Percentiles rank a stretch among this genome's conserved stretches.
Evolutionary conservation across 176 grass and related monocot genomes (phyloP).

Genomic region (Avena insularis): DNA sequence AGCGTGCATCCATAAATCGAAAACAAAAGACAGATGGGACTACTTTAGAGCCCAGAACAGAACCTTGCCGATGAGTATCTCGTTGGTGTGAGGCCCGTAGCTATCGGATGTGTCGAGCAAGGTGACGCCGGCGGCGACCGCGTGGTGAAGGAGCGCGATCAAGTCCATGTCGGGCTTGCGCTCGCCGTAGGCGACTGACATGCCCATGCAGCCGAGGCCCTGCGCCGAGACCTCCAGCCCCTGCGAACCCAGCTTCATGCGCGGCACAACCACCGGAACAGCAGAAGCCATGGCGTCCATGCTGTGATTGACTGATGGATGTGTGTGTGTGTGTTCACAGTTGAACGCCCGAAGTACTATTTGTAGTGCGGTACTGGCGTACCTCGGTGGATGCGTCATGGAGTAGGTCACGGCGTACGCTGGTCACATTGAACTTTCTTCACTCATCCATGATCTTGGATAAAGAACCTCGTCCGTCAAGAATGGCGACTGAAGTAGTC

Average conservation of each 20-base stretch:
- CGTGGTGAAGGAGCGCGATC: conserved; percentile 73
- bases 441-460: too few relatives aligned
- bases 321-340: too few relatives aligned
- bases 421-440: too few relatives aligned
- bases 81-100: conserved; percentile 80
- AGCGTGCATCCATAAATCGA: background rate
- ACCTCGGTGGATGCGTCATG: too few relatives aligned
- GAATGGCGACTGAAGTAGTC: too few relatives aligned
- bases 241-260: conserved; percentile 76
- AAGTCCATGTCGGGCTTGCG: conserved; percentile 38
- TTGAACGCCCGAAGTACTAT: too few relatives aligned
- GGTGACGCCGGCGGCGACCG: conserved; percentile 64
- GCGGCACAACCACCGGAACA: background rate
- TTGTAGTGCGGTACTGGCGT: too few relatives aligned
- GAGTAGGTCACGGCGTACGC: too few relatives aligned
- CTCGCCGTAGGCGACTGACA: conserved; percentile 45
- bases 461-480: too few relatives aligned
- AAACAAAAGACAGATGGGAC: background rate
- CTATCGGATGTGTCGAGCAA: conserved; percentile 73
- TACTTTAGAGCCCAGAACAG: background rate
- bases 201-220: conserved; percentile 87
- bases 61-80: conserved; percentile 75
- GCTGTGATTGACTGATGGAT: too few relatives aligned
- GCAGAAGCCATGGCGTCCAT: background rate
- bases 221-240: conserved; percentile 81